Base-by-base conservation (phyloP, 768 basidiomycete genomes). In the Auricularia cornea region DNA sequence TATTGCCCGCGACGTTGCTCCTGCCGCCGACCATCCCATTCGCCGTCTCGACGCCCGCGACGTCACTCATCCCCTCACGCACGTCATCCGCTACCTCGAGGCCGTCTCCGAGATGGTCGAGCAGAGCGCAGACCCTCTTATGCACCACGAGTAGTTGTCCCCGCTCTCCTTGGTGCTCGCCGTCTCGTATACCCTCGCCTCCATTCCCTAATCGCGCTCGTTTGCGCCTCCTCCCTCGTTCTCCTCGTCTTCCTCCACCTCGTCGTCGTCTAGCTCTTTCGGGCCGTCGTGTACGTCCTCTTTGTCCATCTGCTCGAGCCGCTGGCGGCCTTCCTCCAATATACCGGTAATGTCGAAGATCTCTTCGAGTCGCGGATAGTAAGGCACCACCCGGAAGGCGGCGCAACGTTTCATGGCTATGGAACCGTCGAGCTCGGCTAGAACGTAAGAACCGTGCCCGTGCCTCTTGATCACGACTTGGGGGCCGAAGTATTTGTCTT, bases 401-500 rank as follows among this genome's bases (percentile, higher is more conserved):
- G 68, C 67, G 12, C 64, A 59, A n/a, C 57, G n/a, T 28, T 52
- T 20, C 41, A 59, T 32, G 26, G 44, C 32, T 4, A 67, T 23
- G 10, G 68, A 64, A 2, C 70, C 67, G 30, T 68, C 62, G 20
- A 70, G 60, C 61, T 71, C 67, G 8, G 52, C 31, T 2, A 69
- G 33, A 3, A 66, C 35, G 26, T 70, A 70, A 16, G 63, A 57
- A 3, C 64, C 64, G n/a, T 59, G 60, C 16, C 30, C 52, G 8
- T 71, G 74, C 5, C 67, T 63, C 14, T 63, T 30, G 3, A 78
- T 54, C 0, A 80, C 75, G 0, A 73, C 65, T 62, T 73, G 72
- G 0, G 78, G 78, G 23, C 78, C 79, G 16, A 76, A 56, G 63
- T 78, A 80, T 3, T 74, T 26, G 40, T 70, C 67, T 8, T 66